Evolutionary conservation across 306 rosid species (phyloP), one percentile per base, ranked within the genome.

Genomic region (Phaseolus lunatus): DNA sequence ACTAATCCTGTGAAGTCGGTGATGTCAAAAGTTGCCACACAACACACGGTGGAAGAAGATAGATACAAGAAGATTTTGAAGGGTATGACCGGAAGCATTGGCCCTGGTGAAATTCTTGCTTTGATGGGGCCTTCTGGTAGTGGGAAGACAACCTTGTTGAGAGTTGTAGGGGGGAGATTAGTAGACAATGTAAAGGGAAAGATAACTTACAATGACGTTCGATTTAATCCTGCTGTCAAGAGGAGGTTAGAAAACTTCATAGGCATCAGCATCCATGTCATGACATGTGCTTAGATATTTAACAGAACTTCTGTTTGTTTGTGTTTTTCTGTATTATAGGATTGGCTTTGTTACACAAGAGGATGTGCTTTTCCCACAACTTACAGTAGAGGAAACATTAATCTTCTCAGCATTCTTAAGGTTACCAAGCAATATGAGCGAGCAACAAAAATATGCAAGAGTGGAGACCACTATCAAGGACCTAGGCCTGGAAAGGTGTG

Each of bases 41-140:
- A 87, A 50, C 80, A 77, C 63, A 78, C 80, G 67, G 64, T 66
- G 68, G 86, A 87, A 16, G 78, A 85, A 81, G 90, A 83, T 12
- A 89, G 78, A 63, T 86, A 89, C 90, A 94, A 90, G 87, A 86
- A 87, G 19, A 92, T 94, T 16, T 50, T 94, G 41, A 86, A 84
- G 82, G 96, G 97, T 39, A 92, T 94, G 78, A 94, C 97, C 1
- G 98, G 98, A 82, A 87, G 95, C 77, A 84, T 92, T 64, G 97
- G 95, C 37, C 97, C 96, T 0, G 98, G 97, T 0, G 97, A 94
- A 78, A 92, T 94, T 76, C 96, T 94, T 70, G 98, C 98, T 27
- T 73, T 94, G 82, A 94, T 94, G 98, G 98, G 98, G 27, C 97
- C 98, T 70, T 94, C 98, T 67, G 98, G 98, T 0, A 94, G 97